Evolutionary conservation across 2,329 filamentous ascomycete species (phyloP).

Genomic region (Epicoccum sorghinum): DNA sequence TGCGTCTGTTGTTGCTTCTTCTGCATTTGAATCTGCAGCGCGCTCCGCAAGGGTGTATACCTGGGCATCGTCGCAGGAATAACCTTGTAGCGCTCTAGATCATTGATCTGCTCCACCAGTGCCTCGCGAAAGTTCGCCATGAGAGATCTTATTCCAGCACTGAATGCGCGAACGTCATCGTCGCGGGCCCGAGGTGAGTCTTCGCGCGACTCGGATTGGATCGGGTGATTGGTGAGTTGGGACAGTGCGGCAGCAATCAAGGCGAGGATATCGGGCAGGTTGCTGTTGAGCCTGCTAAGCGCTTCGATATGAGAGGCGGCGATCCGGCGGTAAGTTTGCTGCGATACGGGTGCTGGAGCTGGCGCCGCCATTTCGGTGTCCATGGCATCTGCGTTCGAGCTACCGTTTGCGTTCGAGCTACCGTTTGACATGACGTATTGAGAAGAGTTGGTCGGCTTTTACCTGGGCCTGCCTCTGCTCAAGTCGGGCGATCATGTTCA

Average conservation of each 20-base stretch:
- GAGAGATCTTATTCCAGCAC: conserved; percentile 75
- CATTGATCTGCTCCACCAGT: conserved; percentile 38
- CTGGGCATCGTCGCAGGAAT: conserved; percentile 37
- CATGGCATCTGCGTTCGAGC: conserved; percentile 11
- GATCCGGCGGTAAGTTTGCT: conserved; percentile 37
- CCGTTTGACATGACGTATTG: conserved; percentile 23
- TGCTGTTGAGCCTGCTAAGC: conserved; percentile 37
- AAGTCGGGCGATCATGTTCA: background rate
- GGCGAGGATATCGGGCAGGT: conserved; percentile 63
- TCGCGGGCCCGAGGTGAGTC: conserved; percentile 51
- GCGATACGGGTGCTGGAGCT: conserved; percentile 1
- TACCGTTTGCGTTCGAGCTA: conserved; percentile 11
- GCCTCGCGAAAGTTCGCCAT: conserved; percentile 59
- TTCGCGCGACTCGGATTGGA: conserved; percentile 52
- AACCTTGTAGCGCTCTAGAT: conserved; percentile 39
- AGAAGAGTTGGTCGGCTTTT: background rate
- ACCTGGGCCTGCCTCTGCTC: background rate
- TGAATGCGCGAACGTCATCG: conserved; percentile 49
- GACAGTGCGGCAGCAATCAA: conserved; percentile 83
- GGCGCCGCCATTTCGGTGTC: conserved; percentile 8
- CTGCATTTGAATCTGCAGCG: conserved; percentile 15
- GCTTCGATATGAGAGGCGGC: conserved; percentile 42
- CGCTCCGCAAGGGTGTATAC: conserved; percentile 16
- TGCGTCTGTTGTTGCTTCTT: conserved; percentile 5
- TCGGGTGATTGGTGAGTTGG: conserved; percentile 55